phyloP scores from a whole-genome alignment of 345 rosid genomes.

The Durio zibethinus region DNA sequence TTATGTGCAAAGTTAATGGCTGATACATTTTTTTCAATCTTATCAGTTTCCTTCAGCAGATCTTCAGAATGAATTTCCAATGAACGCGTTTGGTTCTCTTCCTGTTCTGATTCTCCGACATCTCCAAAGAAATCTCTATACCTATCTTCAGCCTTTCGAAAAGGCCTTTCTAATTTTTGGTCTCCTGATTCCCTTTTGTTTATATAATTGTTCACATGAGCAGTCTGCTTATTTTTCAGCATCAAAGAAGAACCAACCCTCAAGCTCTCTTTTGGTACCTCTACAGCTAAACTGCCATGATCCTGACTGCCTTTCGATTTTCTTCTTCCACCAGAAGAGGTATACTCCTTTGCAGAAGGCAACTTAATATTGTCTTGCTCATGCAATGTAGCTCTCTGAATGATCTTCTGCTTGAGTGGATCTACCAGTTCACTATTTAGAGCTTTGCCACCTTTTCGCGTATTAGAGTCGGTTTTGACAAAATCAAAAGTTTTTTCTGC shows the following conservation, averaged over 20 bases:
- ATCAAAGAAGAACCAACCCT: slow-evolving; percentile 37
- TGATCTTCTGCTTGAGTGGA: slow-evolving; percentile 40
- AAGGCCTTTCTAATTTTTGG: slow-evolving; percentile 40
- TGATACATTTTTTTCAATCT: slow-evolving; percentile 39
- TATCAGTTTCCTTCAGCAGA: slow-evolving; percentile 31
- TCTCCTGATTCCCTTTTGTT: slow-evolving; percentile 44
- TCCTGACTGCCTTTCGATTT: slow-evolving; percentile 47
- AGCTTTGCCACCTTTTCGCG: slow-evolving; percentile 39
- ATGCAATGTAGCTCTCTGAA: slow-evolving; percentile 33
- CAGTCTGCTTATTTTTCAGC: slow-evolving; percentile 48
- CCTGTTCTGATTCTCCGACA: slow-evolving; percentile 49
- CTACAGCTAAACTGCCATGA: slow-evolving; percentile 30
- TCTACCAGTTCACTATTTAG: slow-evolving; percentile 33
- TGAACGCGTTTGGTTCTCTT: slow-evolving; percentile 45
- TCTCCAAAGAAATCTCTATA: slow-evolving; percentile 83
- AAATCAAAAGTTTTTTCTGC: slow-evolving; percentile 39
- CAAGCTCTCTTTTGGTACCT: slow-evolving; percentile 39
- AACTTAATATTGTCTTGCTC: slow-evolving; percentile 41
- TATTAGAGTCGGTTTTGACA: slow-evolving; percentile 37
- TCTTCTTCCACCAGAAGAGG: slow-evolving; percentile 44
- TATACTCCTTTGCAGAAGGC: slow-evolving; percentile 44
- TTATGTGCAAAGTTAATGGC: slow-evolving; percentile 28
- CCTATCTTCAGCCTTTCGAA: slow-evolving; percentile 50
- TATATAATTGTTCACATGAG: slow-evolving; percentile 25
- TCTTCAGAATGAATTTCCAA: slow-evolving; percentile 33